phyloP scores from a whole-genome alignment of 805 yeast genomes.

The Ogataea paradorogensis region DNA sequence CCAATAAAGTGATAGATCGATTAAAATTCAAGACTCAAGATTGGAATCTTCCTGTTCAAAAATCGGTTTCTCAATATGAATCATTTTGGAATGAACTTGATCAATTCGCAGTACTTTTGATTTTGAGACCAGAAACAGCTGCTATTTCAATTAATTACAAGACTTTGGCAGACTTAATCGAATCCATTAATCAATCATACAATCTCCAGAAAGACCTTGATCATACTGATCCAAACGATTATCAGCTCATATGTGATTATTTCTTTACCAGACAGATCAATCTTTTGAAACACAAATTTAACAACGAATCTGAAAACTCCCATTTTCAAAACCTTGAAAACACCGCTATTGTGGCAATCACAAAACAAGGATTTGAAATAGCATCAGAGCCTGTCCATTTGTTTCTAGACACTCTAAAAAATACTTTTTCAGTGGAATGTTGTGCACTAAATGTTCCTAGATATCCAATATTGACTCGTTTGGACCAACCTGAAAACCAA shows the following conservation, averaged over 20 bases:
- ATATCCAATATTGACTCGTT: conserved; percentile 22
- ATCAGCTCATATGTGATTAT: conserved; percentile 21
- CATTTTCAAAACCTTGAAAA: conserved; percentile 1
- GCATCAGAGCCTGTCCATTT: conserved; percentile 12
- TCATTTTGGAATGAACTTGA: conserved; percentile 13
- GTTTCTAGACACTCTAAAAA: conserved; percentile 2
- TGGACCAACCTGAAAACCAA: conserved; percentile 7
- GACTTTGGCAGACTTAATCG: conserved; percentile 19
- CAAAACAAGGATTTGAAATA: conserved; percentile 16
- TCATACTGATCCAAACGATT: conserved; percentile 23
- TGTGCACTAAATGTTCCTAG: conserved; percentile 24
- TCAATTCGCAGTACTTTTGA: conserved; percentile 20
- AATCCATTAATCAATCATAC: conserved; percentile 16
- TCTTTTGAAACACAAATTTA: conserved; percentile 7
- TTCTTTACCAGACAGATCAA: conserved; percentile 11
- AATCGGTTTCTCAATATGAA: background rate
- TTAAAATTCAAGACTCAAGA: background rate
- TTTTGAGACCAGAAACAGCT: conserved; percentile 12
- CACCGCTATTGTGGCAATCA: conserved; percentile 15
- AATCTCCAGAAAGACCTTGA: conserved; percentile 7
- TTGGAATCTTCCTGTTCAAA: background rate
- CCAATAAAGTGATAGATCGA: conserved; percentile 11
- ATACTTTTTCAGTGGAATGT: conserved; percentile 14
- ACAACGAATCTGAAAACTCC: background rate
- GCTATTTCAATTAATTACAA: conserved; percentile 18